phyloP scores from a whole-genome alignment of 306 rosid species.

The Lathyrus oleraceus region DNA sequence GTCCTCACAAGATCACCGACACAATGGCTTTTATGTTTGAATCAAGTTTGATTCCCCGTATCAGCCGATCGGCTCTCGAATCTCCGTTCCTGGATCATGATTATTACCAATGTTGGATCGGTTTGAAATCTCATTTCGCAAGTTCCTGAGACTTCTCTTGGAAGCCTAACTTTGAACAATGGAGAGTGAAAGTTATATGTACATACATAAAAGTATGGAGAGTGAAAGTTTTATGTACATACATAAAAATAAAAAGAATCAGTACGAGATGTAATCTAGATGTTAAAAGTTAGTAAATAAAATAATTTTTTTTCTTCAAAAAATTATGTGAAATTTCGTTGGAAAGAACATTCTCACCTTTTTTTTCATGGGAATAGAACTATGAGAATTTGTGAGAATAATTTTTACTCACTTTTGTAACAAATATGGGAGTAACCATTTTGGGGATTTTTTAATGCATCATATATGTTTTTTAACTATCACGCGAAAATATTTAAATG shows the following conservation, averaged over 20 bases:
- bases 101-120: conserved; percentile 94
- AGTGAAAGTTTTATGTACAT: neutral
- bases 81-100: conserved; percentile 80
- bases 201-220: neutral
- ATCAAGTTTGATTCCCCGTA: conserved; percentile 77
- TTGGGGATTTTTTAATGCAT: too few relatives aligned
- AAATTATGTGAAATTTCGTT: too few relatives aligned
- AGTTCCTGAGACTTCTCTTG: neutral
- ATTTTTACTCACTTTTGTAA: too few relatives aligned
- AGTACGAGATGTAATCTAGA: neutral
- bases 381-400: too few relatives aligned
- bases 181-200: conserved; percentile 16
- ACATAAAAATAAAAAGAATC: conserved; percentile 15
- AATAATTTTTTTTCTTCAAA: too few relatives aligned
- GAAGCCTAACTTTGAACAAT: conserved; percentile 23
- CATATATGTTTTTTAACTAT: too few relatives aligned
- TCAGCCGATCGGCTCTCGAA: conserved; percentile 70
- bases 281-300: neutral
- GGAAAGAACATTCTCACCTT: too few relatives aligned
- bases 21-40: conserved; percentile 98
- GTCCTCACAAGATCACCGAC: conserved; percentile 62
- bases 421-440: too few relatives aligned
- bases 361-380: too few relatives aligned
- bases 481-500: too few relatives aligned
- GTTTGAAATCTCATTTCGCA: conserved; percentile 73